Conservation (phyloP, 2,329 filamentous ascomycete genomes). For the Didymella glomerata region DNA sequence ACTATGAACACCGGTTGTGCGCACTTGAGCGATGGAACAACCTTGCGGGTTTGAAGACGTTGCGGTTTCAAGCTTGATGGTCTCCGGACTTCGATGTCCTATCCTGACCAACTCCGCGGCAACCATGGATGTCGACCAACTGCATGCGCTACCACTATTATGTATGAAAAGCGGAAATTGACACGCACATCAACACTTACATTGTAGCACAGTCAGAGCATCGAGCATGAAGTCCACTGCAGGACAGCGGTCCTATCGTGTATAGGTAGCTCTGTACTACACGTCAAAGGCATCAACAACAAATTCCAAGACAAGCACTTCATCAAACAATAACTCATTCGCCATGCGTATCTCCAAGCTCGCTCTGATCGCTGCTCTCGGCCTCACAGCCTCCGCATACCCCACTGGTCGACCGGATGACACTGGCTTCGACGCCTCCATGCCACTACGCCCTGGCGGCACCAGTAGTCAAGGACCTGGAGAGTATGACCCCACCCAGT, state of each 20-base stretch:
- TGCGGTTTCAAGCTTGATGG: not conserved
- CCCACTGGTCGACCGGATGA: not conserved
- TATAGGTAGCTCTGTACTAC: not conserved
- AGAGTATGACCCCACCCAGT: not conserved
- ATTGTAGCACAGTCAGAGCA: not conserved
- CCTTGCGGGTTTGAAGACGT: not conserved
- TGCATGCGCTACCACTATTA: not conserved
- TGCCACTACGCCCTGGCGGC: not conserved
- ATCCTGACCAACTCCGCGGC: not conserved
- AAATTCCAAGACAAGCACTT: not conserved
- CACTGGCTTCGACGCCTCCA: not conserved
- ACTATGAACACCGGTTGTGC: not conserved
- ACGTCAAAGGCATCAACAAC: not conserved
- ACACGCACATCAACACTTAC: not conserved
- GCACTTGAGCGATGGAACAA: not conserved
- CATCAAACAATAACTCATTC: not conserved
- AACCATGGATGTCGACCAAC: not conserved
- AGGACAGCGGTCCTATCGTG: not conserved
- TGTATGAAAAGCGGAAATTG: not conserved
- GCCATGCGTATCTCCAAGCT: conserved; percentile 8
- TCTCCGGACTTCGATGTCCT: not conserved
- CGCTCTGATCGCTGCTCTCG: conserved; percentile 1
- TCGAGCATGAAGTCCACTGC: not conserved
- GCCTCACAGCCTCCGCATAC: conserved; percentile 3
- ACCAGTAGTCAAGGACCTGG: not conserved